phyloP scores from a whole-genome alignment of 78 protist genomes.

The Chrysochromulina parva region DNA sequence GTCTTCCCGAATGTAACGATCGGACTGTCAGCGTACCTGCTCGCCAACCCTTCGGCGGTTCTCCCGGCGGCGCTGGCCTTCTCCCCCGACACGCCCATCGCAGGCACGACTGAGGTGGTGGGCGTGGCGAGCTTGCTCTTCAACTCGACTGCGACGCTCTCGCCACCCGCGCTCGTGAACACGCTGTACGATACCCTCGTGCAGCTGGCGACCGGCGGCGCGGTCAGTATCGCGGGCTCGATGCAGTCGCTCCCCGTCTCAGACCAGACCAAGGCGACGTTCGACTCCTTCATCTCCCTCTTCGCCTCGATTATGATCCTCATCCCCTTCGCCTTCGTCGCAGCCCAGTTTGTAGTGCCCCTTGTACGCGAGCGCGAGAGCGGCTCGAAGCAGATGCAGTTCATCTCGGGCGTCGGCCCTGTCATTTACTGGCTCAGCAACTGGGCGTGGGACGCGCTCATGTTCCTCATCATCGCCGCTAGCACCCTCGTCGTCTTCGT shows the following conservation, averaged over 20 bases:
- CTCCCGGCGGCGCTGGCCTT: no score
- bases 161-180: neutral
- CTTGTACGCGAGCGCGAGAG: constrained; percentile 41
- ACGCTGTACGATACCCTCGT: neutral
- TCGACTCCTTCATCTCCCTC: neutral
- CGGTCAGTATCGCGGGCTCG: neutral
- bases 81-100: no score
- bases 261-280: neutral
- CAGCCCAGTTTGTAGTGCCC: neutral
- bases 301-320: constrained; percentile 29
- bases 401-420: constrained; percentile 46
- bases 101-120: neutral
- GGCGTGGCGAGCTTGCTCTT: neutral
- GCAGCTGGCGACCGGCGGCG: no score
- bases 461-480: neutral
- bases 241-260: neutral
- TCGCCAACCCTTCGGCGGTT: neutral
- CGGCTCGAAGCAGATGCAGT: constrained; percentile 62
- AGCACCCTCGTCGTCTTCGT: neutral
- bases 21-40: neutral
- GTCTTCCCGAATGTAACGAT: neutral
- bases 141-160: constrained; percentile 4
- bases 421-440: constrained; percentile 34
- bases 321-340: constrained; percentile 50
- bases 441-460: constrained; percentile 50